A percentile compares a stretch with the other conserved stretches of the same genome.
Evolutionary conservation across 75 land plant species (phyloP).

Genomic region (Selaginella tamariscina): DNA sequence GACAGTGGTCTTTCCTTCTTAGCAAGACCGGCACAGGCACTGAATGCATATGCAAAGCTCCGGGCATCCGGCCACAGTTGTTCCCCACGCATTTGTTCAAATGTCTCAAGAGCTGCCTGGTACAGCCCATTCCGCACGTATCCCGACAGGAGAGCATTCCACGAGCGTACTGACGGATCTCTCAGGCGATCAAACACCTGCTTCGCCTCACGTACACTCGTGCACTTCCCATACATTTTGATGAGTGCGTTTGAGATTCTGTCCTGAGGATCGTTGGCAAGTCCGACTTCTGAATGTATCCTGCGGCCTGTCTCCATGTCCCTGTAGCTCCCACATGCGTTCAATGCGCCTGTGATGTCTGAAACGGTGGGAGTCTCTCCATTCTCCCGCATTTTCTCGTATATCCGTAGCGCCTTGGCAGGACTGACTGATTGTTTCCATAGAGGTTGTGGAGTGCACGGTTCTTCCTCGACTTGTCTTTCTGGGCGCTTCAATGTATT

Average conservation of each 20-base stretch:
- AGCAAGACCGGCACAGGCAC: not conserved
- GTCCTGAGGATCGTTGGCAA: not conserved
- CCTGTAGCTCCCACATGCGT: not conserved
- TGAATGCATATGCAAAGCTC: not conserved
- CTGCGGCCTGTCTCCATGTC: not conserved
- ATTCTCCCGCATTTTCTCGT: not conserved
- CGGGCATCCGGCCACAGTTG: not conserved
- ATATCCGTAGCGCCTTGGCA: not conserved
- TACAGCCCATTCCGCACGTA: not conserved
- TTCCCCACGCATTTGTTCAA: not conserved
- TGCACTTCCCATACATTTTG: not conserved
- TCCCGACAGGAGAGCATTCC: not conserved
- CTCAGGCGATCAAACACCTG: not conserved
- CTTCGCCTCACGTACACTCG: not conserved
- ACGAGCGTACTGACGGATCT: not conserved
- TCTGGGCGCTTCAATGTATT: too few species aligned
- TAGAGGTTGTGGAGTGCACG: too few species aligned
- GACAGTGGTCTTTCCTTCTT: not conserved
- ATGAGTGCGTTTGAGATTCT: not conserved
- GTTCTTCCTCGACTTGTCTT: too few species aligned
- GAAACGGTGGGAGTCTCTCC: not conserved
- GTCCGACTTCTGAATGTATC: not conserved
- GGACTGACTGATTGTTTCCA: too few species aligned
- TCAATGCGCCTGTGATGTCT: not conserved
- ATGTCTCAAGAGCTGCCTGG: not conserved